Percentiles rank a stretch among this genome's conserved stretches.
phyloP scores from a whole-genome alignment of 495 filamentous ascomycete genomes.

The Penicillium subrubescens region DNA sequence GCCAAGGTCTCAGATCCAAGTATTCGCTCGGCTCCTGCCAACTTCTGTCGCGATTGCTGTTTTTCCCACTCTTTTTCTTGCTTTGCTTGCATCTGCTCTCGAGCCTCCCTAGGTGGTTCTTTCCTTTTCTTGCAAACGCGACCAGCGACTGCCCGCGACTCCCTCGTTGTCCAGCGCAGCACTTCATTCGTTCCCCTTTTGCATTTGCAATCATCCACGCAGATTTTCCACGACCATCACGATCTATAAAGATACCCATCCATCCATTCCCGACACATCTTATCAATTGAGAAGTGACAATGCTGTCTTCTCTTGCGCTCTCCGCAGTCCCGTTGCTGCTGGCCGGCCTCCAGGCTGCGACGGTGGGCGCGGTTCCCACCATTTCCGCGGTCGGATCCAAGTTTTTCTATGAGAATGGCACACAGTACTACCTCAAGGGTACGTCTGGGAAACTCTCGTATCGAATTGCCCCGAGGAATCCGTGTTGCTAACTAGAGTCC shows the following conservation, averaged over 20 bases:
- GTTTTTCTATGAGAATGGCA: conserved; percentile 76
- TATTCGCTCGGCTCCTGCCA: conserved; percentile 8
- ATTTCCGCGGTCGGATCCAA: conserved; percentile 78
- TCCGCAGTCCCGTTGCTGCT: conserved; percentile 31
- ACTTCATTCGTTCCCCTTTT: conserved; percentile 1
- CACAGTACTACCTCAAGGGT: conserved; percentile 85
- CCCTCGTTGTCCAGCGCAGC: conserved; percentile 13
- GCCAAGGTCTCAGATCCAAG: conserved; percentile 21
- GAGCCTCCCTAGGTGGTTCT: conserved; percentile 2
- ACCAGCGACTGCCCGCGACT: conserved; percentile 1
- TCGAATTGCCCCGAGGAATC: neutral
- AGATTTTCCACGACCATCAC: conserved; percentile 13
- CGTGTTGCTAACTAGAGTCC: neutral
- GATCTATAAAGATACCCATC: conserved; percentile 5
- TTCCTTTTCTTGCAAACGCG: conserved; percentile 10
- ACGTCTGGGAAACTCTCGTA: conserved; percentile 7
- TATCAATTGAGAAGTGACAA: conserved; percentile 9
- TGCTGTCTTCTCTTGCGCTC: conserved; percentile 29
- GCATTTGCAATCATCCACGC: neutral
- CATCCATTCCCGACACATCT: neutral
- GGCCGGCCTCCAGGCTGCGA: conserved; percentile 30
- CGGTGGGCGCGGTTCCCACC: conserved; percentile 46
- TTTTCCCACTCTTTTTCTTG: neutral
- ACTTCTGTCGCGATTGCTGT: neutral
- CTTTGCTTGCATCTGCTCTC: neutral